These are phyloP conservation scores for Trichoderma brevicompactum DNA, from an alignment of 2,329 filamentous ascomycete genomes.

Conservation along the genomic window DNA sequence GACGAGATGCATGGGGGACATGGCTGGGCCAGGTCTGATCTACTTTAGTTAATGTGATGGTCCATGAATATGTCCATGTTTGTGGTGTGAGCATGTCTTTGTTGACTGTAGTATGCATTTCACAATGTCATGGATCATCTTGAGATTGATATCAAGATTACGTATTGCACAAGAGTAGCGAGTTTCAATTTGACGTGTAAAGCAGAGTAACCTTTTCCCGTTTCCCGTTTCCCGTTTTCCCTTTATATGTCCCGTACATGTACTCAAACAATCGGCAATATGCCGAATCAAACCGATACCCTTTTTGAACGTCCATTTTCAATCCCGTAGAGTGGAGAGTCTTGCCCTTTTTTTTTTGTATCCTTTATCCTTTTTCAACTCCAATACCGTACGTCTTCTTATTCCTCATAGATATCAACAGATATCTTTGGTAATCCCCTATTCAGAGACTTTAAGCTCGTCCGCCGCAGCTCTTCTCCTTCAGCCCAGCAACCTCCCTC, in stretches of 20 bases:
- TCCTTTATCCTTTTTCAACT: no score
- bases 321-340: background rate
- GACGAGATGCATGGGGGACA: background rate
- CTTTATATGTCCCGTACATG: constrained; percentile 14
- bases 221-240: background rate
- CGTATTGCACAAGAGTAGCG: no score
- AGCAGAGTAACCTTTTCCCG: background rate
- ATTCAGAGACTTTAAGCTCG: background rate
- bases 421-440: background rate
- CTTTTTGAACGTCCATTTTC: background rate
- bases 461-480: background rate
- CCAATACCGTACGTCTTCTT: no score
- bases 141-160: background rate
- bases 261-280: background rate
- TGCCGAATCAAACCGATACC: background rate
- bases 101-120: no score
- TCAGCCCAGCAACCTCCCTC: background rate
- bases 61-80: background rate
- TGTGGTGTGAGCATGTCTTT: background rate
- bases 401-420: background rate
- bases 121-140: background rate
- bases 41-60: constrained; percentile 21
- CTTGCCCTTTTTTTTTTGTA: background rate
- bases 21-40: constrained; percentile 23
- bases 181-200: background rate